Base-by-base conservation (phyloP, 768 basidiomycete genomes). In the Antrodiella citrinella region DNA sequence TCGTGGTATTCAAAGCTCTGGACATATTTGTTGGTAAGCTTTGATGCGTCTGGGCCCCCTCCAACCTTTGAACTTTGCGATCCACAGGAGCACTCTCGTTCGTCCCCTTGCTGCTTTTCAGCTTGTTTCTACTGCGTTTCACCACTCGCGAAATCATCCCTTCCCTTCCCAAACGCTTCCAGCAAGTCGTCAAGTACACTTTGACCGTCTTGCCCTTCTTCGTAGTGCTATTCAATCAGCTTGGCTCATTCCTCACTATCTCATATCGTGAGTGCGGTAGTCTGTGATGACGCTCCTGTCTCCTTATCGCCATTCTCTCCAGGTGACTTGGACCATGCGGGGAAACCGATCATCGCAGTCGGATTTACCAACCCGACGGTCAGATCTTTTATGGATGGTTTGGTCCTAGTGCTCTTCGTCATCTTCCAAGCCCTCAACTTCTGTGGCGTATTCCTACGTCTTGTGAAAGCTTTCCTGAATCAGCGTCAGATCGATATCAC, bases 181-280 rank as follows among this genome's bases (percentile, higher is more conserved):
- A 70, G 43, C 64, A 60, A 15, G 61, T 78, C 48, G 64, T 73
- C 1, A 73, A 69, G 55, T 64, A 72, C 42, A 60, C 72, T 9
- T 66, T 86, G 9, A 55, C 79, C 25, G 46, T 75, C 24, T 73
- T 80, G 52, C 75, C 88, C 46, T 81, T 84, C 10, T 60, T 72
- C 24, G 72, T 82, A 45, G 52, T 82, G 50, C 64, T 69, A 9
- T 62, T 75, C 55, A 84, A 82, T 59, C 79, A 80, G 53, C 61
- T 83, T 12, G 77, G 78, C 9, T 85, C 86, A 2, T 84, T 90
- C 57, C 56, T 82, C 21, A 81, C 82, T 40, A 69, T 80, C 24
- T 65, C 69, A 9, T 73, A 78, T 45, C 63, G 86, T 86, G 57
- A 57, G 76, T 19, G 38, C 26, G 3, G 5, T 11, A 4, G 20